Evolutionary conservation across 129 eudicot genomes (phyloP).

Genomic region (Centaurea solstitialis): DNA sequence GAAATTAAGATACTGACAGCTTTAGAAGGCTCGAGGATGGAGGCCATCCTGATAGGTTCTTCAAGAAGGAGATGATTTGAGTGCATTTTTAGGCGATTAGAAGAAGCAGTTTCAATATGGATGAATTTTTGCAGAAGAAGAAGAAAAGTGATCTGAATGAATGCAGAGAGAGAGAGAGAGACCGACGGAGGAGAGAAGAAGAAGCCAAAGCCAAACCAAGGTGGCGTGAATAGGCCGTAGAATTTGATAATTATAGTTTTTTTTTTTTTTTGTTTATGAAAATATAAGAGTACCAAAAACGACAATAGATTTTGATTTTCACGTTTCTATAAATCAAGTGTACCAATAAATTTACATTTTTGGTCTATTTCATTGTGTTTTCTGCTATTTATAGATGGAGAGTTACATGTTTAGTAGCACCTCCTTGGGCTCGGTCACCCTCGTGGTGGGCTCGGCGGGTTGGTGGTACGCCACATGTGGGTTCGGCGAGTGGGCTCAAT

Average conservation of each 20-base stretch:
- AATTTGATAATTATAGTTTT: not conserved
- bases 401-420: too few relatives aligned
- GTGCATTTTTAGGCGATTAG: slow-evolving; percentile 46
- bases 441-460: too few relatives aligned
- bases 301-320: not conserved
- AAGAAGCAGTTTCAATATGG: not conserved
- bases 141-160: slow-evolving; percentile 14
- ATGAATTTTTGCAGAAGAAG: slow-evolving; percentile 4
- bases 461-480: too few relatives aligned
- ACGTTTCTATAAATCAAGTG: too few relatives aligned
- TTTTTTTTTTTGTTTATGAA: too few relatives aligned
- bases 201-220: not conserved
- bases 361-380: too few relatives aligned
- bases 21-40: slow-evolving; percentile 91
- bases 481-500: too few relatives aligned
- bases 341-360: too few relatives aligned
- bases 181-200: slow-evolving; percentile 17
- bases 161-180: too few relatives aligned
- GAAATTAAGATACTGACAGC: slow-evolving; percentile 36
- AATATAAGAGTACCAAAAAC: not conserved
- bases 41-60: slow-evolving; percentile 91
- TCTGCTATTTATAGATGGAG: too few relatives aligned
- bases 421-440: too few relatives aligned
- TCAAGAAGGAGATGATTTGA: slow-evolving; percentile 86
- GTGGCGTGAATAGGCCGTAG: slow-evolving; percentile 17